Conservation (phyloP, 108 stramenopile species). For the Schizochytrium sp. region DNA sequence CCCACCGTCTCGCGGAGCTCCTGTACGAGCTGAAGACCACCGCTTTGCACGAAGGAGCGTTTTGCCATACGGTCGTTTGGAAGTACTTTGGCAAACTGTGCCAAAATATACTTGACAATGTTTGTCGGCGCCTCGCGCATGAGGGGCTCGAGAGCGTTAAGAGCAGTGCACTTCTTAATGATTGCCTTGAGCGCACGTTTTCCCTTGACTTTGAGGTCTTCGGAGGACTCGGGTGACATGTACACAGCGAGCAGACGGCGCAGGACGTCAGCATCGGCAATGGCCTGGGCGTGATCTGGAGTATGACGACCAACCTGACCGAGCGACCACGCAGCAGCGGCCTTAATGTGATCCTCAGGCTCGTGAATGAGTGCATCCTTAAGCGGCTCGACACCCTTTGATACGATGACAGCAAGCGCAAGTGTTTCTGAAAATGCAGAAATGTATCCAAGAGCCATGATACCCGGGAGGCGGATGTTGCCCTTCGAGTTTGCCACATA, state of each 20-base stretch:
- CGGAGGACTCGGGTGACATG: constrained; percentile 74
- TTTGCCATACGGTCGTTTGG: constrained; percentile 80
- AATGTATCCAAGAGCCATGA: constrained; percentile 82
- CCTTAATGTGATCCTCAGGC: constrained; percentile 83
- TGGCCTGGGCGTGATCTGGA: constrained; percentile 78
- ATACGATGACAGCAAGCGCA: constrained; percentile 82
- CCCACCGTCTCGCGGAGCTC: constrained; percentile 80
- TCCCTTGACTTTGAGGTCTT: constrained; percentile 78
- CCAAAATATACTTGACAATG: constrained; percentile 82
- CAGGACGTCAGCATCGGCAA: constrained; percentile 81
- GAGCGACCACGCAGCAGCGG: constrained; percentile 79
- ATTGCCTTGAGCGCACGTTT: constrained; percentile 81
- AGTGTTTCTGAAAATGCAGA: constrained; percentile 81
- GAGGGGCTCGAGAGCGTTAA: constrained; percentile 79
- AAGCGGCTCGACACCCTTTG: constrained; percentile 87
- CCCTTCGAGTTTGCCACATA: constrained; percentile 78
- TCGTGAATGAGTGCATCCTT: constrained; percentile 82
- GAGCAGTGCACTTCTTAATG: constrained; percentile 79
- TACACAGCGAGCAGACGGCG: constrained; percentile 79
- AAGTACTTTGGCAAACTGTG: constrained; percentile 79
- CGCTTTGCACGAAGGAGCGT: constrained; percentile 78
- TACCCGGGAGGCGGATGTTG: constrained; percentile 78
- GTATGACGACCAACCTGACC: constrained; percentile 81
- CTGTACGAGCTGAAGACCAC: constrained; percentile 78
- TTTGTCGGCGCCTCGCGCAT: constrained; percentile 77